Conservation (phyloP, 805 yeast genomes). For the Wickerhamomyces silvicola region DNA sequence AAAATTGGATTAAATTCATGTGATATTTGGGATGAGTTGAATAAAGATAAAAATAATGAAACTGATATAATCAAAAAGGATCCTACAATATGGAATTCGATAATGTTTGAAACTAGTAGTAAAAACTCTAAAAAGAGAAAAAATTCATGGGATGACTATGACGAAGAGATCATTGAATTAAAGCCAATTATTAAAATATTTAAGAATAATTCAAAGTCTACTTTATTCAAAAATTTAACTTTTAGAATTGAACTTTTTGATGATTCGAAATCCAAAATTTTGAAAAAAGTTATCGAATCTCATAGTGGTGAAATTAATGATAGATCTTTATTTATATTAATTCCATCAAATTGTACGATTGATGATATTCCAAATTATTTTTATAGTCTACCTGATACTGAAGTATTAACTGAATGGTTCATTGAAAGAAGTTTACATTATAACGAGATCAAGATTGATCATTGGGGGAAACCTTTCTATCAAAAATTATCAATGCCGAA, state of each 20-base stretch:
- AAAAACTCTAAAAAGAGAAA: constrained; percentile 3
- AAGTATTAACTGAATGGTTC: constrained; percentile 70
- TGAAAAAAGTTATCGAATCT: constrained; percentile 36
- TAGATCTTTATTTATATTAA: constrained; percentile 9
- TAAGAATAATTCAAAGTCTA: constrained; percentile 4
- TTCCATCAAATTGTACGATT: constrained; percentile 17
- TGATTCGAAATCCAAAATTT: constrained; percentile 28
- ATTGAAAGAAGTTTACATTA: constrained; percentile 67
- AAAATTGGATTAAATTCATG: constrained; percentile 27
- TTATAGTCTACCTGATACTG: constrained; percentile 14
- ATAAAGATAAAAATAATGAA: constrained; percentile 13
- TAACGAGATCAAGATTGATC: constrained; percentile 40
- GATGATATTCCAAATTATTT: constrained; percentile 8
- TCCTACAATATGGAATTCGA: constrained; percentile 37
- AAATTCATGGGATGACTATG: constrained; percentile 20
- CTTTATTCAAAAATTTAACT: constrained; percentile 34
- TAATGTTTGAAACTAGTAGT: constrained; percentile 17
- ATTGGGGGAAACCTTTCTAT: constrained; percentile 54
- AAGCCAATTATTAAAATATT: constrained; percentile 3
- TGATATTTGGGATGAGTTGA: constrained; percentile 20
- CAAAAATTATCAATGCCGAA: constrained; percentile 13
- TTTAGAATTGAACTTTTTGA: constrained; percentile 41
- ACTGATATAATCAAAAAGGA: constrained; percentile 14
- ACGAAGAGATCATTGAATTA: constrained; percentile 2
- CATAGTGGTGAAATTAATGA: constrained; percentile 34